Conservation (phyloP, 306 rosid species). For the Canavalia ensiformis region DNA sequence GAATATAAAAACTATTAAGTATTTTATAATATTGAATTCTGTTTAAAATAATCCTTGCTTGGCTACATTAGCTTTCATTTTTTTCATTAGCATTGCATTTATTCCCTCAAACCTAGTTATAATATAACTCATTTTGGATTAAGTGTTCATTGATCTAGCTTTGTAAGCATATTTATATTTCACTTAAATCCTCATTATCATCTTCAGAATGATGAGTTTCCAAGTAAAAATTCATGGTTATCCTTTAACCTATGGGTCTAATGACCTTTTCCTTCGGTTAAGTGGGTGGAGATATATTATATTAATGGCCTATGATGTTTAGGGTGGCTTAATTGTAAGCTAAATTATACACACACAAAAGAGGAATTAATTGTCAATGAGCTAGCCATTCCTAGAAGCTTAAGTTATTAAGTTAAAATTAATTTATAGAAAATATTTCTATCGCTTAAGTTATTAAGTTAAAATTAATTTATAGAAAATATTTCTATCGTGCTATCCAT, state of each 20-base stretch:
- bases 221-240: background rate
- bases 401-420: background rate
- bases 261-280: background rate
- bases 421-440: too few species aligned
- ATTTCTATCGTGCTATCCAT: background rate
- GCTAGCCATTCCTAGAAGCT: background rate
- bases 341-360: background rate
- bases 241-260: background rate
- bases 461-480: too few species aligned
- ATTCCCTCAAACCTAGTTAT: conserved; percentile 2
- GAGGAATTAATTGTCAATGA: background rate
- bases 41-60: too few species aligned
- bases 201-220: conserved; percentile 7
- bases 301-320: background rate
- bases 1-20: too few species aligned
- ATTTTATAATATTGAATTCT: too few species aligned
- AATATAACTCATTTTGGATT: conserved; percentile 14
- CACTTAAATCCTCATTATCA: background rate
- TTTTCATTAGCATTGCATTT: conserved; percentile 9
- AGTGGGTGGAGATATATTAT: background rate
- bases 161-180: background rate
- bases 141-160: conserved; percentile 17
- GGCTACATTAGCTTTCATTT: too few species aligned
- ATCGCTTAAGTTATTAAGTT: background rate
- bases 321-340: background rate